Conservation (phyloP, 106 monocot species). For the Dioscorea zingiberensis region DNA sequence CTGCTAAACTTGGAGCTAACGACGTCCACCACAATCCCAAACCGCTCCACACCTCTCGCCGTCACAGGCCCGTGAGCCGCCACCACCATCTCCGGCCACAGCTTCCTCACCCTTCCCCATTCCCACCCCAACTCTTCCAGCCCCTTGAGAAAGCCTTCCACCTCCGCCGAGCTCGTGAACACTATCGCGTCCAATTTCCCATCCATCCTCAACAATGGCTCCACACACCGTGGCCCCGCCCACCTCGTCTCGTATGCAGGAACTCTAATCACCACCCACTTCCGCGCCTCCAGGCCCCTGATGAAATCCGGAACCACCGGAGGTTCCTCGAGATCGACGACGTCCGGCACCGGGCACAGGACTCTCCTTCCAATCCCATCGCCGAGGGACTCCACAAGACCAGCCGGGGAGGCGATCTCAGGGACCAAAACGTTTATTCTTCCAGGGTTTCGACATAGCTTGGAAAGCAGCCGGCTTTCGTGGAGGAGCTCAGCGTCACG, state of each 20-base stretch:
- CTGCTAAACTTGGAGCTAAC: slow-evolving; percentile 42
- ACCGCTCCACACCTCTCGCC: slow-evolving; percentile 43
- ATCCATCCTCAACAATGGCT: slow-evolving; percentile 20
- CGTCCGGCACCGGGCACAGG: slow-evolving; percentile 58
- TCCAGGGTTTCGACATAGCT: slow-evolving; percentile 8
- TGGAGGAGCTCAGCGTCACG: slow-evolving; percentile 52
- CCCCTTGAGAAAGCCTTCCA: slow-evolving; percentile 66
- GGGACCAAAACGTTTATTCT: slow-evolving; percentile 36
- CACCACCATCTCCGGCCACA: slow-evolving; percentile 51
- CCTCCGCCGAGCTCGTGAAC: slow-evolving; percentile 78
- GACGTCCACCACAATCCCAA: slow-evolving; percentile 45
- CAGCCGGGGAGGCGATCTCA: slow-evolving; percentile 38
- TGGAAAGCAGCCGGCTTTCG: slow-evolving; percentile 20
- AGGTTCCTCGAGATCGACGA: slow-evolving; percentile 56
- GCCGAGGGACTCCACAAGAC: slow-evolving; percentile 45
- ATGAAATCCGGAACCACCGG: slow-evolving; percentile 59
- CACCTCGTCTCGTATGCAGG: slow-evolving; percentile 61
- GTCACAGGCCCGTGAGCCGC: slow-evolving; percentile 77
- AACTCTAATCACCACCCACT: slow-evolving; percentile 42
- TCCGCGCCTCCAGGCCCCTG: slow-evolving; percentile 19
- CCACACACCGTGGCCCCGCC: slow-evolving; percentile 42
- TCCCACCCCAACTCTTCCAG: slow-evolving; percentile 39
- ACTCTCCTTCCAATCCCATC: slow-evolving; percentile 34
- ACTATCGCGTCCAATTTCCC: slow-evolving; percentile 37
- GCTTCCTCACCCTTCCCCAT: slow-evolving; percentile 34